A percentile compares a stretch with the other conserved stretches of the same genome.
phyloP scores from a whole-genome alignment of 768 basidiomycete genomes.

The Amanita subjunquillea region DNA sequence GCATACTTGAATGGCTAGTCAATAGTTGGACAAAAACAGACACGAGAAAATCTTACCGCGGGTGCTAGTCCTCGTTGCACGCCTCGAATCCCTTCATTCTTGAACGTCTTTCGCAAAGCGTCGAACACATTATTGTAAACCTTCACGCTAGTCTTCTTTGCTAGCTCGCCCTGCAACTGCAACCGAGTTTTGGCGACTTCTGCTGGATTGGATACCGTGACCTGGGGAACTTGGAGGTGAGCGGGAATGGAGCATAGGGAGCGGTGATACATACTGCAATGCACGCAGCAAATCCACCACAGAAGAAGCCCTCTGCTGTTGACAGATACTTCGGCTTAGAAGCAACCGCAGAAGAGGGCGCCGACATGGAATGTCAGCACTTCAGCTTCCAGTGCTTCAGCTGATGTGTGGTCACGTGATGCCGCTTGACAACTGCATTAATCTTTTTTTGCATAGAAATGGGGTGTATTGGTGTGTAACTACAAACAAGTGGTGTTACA shows the following conservation, averaged over 20 bases:
- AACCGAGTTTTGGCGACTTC: conserved; percentile 91
- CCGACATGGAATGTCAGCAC: conserved; percentile 3
- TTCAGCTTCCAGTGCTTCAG: no score
- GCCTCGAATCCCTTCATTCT: conserved; percentile 84
- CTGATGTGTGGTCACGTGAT: not conserved
- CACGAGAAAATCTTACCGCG: conserved; percentile 49
- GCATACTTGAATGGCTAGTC: conserved; percentile 47
- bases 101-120: conserved; percentile 79
- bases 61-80: conserved; percentile 86
- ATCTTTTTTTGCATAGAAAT: no score
- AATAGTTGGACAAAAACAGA: not conserved
- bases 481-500: no score
- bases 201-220: conserved; percentile 71
- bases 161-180: conserved; percentile 92
- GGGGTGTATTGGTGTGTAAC: no score
- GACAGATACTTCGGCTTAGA: conserved; percentile 31
- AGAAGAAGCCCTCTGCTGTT: conserved; percentile 73
- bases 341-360: conserved; percentile 10
- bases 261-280: conserved; percentile 55
- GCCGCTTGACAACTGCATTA: no score
- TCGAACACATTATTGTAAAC: conserved; percentile 89
- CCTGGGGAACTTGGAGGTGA: conserved; percentile 27
- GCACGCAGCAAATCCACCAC: conserved; percentile 87
- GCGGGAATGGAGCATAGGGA: conserved; percentile 5
- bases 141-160: conserved; percentile 56